Evolutionary conservation across 2,329 filamentous ascomycete species (phyloP).

Genomic region (Sporothrix luriei): DNA sequence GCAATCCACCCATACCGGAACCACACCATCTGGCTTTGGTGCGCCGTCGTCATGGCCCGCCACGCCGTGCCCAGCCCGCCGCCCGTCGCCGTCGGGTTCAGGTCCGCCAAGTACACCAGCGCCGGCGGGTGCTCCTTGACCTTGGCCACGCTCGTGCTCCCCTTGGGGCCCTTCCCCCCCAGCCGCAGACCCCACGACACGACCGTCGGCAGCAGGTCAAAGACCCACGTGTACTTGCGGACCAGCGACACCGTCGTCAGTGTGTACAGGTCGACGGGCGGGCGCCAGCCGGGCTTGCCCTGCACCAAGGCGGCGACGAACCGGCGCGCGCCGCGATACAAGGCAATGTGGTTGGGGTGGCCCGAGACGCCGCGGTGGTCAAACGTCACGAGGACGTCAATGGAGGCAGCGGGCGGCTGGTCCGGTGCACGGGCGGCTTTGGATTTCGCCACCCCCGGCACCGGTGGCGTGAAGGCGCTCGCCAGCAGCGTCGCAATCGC

Average conservation of each 20-base stretch:
- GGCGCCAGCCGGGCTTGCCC: constrained; percentile 64
- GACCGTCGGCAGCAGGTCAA: constrained; percentile 76
- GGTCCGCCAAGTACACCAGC: constrained; percentile 65
- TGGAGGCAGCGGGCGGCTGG: constrained; percentile 53
- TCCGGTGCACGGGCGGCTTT: constrained; percentile 6
- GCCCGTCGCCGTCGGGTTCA: constrained; percentile 56
- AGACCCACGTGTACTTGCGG: constrained; percentile 78
- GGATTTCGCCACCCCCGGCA: constrained; percentile 30
- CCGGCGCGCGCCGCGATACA: constrained; percentile 76
- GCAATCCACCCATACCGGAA: constrained; percentile 96
- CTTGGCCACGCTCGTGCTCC: constrained; percentile 33
- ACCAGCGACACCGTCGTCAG: constrained; percentile 70
- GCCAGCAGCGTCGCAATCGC: constrained; percentile 71
- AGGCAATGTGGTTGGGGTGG: constrained; percentile 91
- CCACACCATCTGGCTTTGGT: constrained; percentile 97
- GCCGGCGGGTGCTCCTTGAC: constrained; percentile 55
- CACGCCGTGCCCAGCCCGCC: constrained; percentile 63
- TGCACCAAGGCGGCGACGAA: constrained; percentile 71
- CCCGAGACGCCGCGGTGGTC: constrained; percentile 78
- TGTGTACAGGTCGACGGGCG: constrained; percentile 83
- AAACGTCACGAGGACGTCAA: constrained; percentile 89
- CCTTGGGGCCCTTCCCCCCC: constrained; percentile 32
- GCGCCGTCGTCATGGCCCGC: constrained; percentile 84
- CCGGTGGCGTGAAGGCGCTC: constrained; percentile 69
- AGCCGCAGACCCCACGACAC: constrained; percentile 53